Evolutionary conservation across 1,284 basidiomycete genomes (phyloP), one percentile per base, ranked within the genome.

Genomic region (Cryptococcus sp.): DNA sequence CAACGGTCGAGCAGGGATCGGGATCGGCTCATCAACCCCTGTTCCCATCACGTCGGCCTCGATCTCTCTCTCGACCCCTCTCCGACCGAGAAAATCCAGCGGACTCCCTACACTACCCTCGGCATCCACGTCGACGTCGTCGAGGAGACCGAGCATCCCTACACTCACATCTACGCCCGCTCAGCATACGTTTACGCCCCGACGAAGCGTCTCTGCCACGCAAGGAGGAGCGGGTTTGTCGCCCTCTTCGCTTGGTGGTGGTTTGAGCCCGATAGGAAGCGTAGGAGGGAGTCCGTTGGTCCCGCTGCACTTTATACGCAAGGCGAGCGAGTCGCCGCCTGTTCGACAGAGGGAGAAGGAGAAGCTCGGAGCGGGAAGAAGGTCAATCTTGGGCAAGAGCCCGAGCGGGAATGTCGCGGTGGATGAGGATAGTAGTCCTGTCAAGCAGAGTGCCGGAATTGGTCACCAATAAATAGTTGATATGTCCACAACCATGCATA

Each of bases 281-380:
- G n/a, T n/a, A n/a, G n/a, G n/a, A n/a, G n/a, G n/a, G n/a, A 62
- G 60, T 22, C 63, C 68, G 4, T 45, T 71, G 14, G 48, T 62
- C 4, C 62, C 68, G 0, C 48, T 71, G 6, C 60, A 66, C 16
- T 67, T 68, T 47, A 62, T 73, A 43, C 53, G 62, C 24, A 65
- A 62, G 40, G 69, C 69, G 11, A 63, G 62, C 22, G 67, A 72
- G 33, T 65, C 60, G 33, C 68, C 69, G 1, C 51, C 50, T 5
- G 51, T 63, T n/a, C 50, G 66, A 25, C 61, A 66, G 25, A 59
- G 52, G 38, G 68, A 72, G 53, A 63, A 66, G 39, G 63, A 65
- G 51, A 44, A 22, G 31, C 22, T 55, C n/a, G 25, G 24, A 18
- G 25, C 37, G 5, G 52, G 52, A 9, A 45, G 31, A 21, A 40